Percentiles rank a stretch among this genome's conserved stretches.
Evolutionary conservation across 495 filamentous ascomycete genomes (phyloP).

Genomic region (Hypoxylon intermedium): DNA sequence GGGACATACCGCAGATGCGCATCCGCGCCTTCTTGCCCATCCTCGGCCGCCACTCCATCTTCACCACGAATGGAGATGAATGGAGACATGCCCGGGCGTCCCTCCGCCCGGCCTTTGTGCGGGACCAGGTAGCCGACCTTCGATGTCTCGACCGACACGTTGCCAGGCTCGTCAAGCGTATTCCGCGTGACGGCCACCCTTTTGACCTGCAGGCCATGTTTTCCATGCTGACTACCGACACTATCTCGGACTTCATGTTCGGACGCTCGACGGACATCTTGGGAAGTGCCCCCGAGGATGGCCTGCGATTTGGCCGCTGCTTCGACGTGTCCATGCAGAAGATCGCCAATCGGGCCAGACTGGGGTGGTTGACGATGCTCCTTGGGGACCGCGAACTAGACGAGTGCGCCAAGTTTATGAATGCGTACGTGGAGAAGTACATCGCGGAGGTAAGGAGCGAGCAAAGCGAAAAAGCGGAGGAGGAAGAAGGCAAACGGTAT

Average conservation of each 20-base stretch:
- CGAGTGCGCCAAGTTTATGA: conserved; percentile 49
- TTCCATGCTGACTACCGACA: conserved; percentile 69
- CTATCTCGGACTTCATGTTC: conserved; percentile 71
- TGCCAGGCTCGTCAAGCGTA: conserved; percentile 55
- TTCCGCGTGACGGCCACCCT: conserved; percentile 46
- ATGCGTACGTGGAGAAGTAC: conserved; percentile 51
- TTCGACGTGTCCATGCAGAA: conserved; percentile 50
- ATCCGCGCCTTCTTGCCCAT: conserved; percentile 43
- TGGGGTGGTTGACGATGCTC: conserved; percentile 62
- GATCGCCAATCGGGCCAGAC: conserved; percentile 52
- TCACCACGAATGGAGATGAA: conserved; percentile 70
- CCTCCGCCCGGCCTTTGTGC: conserved; percentile 56
- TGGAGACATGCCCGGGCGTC: conserved; percentile 65
- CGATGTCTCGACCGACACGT: conserved; percentile 65
- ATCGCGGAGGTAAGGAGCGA: conserved; percentile 45
- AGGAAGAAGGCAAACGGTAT: conserved; percentile 45
- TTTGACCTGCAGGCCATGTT: conserved; percentile 70
- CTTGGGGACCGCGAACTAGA: conserved; percentile 58
- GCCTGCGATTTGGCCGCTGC: conserved; percentile 45
- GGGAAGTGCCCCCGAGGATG: conserved; percentile 41
- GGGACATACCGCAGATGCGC: conserved; percentile 45
- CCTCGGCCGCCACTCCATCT: conserved; percentile 61
- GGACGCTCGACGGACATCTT: conserved; percentile 50
- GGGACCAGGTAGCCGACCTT: conserved; percentile 60
- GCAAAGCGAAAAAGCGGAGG: conserved; percentile 19